A percentile compares a stretch with the other conserved stretches of the same genome.
These are phyloP conservation scores for Trichoderma polysporum DNA, from an alignment of 2,329 filamentous ascomycete species.

Conservation along the genomic window DNA sequence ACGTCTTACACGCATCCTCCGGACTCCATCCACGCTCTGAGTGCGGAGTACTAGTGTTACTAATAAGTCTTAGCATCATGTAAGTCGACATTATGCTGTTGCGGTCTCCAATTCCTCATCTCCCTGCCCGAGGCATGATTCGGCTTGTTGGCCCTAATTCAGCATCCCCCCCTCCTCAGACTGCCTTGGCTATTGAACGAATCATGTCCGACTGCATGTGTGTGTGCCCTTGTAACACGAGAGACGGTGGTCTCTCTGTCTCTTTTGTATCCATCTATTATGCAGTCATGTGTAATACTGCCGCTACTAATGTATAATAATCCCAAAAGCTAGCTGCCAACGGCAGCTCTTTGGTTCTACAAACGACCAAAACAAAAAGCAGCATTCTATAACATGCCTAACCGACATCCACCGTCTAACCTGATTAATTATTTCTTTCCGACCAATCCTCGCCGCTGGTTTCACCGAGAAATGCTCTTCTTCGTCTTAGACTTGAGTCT, in stretches of 20 bases:
- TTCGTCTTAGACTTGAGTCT: conserved; percentile 5
- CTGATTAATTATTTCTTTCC: background rate
- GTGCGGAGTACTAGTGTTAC: background rate
- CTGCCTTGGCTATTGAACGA: conserved; percentile 3
- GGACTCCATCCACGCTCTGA: background rate
- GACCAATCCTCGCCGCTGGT: background rate
- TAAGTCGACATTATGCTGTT: background rate
- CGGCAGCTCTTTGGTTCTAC: background rate
- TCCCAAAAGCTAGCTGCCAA: conserved; percentile 1
- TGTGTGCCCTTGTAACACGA: background rate
- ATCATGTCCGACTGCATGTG: background rate
- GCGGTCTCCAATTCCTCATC: background rate
- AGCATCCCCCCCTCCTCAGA: background rate
- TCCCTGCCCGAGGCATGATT: background rate
- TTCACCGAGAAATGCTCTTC: background rate
- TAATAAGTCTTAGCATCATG: background rate
- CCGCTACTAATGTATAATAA: conserved; percentile 7
- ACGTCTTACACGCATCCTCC: conserved; percentile 1
- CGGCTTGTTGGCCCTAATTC: conserved; percentile 4
- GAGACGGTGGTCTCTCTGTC: background rate
- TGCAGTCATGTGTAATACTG: conserved; percentile 12
- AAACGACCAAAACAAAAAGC: background rate
- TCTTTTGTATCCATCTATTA: conserved; percentile 6
- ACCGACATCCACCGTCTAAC: background rate
- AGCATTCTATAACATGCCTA: background rate